Percentiles rank a stretch among this genome's conserved stretches.
phyloP scores from a whole-genome alignment of 176 grass and related monocot genomes.

The Cenchrus purpureus region DNA sequence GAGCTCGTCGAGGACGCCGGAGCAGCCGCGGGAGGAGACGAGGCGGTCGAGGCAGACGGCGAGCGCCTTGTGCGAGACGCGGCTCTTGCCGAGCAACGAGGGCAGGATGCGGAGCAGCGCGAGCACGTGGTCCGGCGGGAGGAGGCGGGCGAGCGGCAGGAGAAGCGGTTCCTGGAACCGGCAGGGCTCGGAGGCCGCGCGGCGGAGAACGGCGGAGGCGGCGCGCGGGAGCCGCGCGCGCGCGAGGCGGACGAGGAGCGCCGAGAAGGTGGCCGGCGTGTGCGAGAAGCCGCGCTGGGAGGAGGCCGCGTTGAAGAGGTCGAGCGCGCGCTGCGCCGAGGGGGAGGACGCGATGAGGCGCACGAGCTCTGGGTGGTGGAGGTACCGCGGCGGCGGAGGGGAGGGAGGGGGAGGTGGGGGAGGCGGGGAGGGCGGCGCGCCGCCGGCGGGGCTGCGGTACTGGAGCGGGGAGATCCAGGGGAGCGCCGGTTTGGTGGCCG shows the following conservation, averaged over 20 bases:
- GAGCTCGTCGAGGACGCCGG: slow-evolving; percentile 55
- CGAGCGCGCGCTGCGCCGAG: slow-evolving; percentile 70
- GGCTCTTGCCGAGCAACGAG: slow-evolving; percentile 44
- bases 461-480: slow-evolving; percentile 87
- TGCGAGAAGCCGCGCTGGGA: slow-evolving; percentile 78
- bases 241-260: slow-evolving; percentile 83
- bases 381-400: slow-evolving; percentile 37
- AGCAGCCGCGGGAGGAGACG: slow-evolving; percentile 56
- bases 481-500: slow-evolving; percentile 6
- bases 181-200: slow-evolving; percentile 67
- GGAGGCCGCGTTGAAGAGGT: slow-evolving; percentile 82
- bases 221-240: slow-evolving; percentile 59
- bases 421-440: background rate
- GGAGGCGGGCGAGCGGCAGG: slow-evolving; percentile 70
- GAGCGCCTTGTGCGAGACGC: slow-evolving; percentile 70
- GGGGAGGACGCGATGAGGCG: slow-evolving; percentile 64
- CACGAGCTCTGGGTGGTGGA: slow-evolving; percentile 69
- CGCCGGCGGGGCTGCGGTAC: slow-evolving; percentile 37
- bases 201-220: slow-evolving; percentile 60
- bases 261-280: slow-evolving; percentile 77
- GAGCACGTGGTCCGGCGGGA: slow-evolving; percentile 62
- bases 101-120: slow-evolving; percentile 63
- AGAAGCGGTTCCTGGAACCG: slow-evolving; percentile 72
- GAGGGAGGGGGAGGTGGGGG: slow-evolving; percentile 16
- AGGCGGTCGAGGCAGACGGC: slow-evolving; percentile 84